Evolutionary conservation across 768 basidiomycete genomes (phyloP).

Genomic region (Nidula microcarpa): DNA sequence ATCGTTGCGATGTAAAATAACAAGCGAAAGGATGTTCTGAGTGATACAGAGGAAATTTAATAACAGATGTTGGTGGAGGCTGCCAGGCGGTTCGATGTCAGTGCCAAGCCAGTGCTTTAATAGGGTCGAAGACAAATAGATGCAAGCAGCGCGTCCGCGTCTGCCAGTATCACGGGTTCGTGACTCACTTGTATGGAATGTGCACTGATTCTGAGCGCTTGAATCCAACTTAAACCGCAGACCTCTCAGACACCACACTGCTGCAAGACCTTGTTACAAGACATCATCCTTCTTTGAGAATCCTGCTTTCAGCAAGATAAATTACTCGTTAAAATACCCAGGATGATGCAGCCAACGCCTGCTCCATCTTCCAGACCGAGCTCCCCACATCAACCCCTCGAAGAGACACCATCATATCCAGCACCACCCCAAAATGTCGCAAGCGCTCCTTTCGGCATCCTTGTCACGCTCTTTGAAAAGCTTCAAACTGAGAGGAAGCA

Average conservation of each 20-base stretch:
- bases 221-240: not conserved
- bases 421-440: slow-evolving; percentile 63
- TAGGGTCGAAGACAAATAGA: slow-evolving; percentile 15
- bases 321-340: not conserved
- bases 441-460: slow-evolving; percentile 66
- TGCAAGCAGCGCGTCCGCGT: slow-evolving; percentile 30
- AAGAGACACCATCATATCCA: slow-evolving; percentile 36
- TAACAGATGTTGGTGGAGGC: not conserved
- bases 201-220: not conserved
- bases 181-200: not conserved
- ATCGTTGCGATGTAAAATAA: not conserved
- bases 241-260: not conserved
- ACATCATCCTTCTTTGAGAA: not conserved
- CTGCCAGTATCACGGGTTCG: slow-evolving; percentile 12
- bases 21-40: not conserved
- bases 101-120: no score
- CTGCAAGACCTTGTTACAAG: not conserved
- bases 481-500: slow-evolving; percentile 71
- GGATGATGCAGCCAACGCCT: slow-evolving; percentile 61
- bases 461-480: slow-evolving; percentile 72
- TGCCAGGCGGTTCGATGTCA: no score
- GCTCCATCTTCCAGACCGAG: slow-evolving; percentile 56
- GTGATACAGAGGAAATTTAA: not conserved
- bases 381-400: slow-evolving; percentile 29
- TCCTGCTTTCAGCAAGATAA: not conserved